Base-by-base conservation (phyloP, 495 filamentous ascomycete genomes). In the Neurospora cerealis region DNA sequence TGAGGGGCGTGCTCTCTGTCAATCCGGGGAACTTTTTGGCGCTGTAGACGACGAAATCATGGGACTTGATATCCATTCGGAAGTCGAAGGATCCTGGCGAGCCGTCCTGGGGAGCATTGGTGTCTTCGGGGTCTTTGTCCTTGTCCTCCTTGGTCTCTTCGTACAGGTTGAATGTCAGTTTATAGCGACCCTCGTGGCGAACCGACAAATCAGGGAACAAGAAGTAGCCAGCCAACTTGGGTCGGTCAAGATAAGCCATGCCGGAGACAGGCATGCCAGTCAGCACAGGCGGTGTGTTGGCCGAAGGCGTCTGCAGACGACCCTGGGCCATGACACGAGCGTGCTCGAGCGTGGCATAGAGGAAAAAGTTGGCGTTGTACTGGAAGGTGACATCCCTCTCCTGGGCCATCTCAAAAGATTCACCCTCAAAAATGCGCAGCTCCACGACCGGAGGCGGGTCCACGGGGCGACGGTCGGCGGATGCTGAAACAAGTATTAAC, bases 1-100 rank as follows among this genome's bases (percentile, higher is more conserved):
- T 98, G 42, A 98, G 85, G 6, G 87, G 84, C 0, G 96, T 99
- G 82, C 94, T 97, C 82, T 96, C 95, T 2, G 93, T 90, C 76
- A 99, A 84, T 13, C 96, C 96, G 44, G 96, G 96, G 85, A 99
- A 99, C 85, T 98, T 99, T 89, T 99, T 99, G 34, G 96, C 96
- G 77, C 94, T 97, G 85, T 90, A 99, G 11, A 98, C 96, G 7
- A 87, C 89, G 80, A 99, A 99, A 2, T 93, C 91, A 28, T 86
- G 83, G 0, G 95, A 96, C 83, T 96, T 93, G 73, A 98, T 93
- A 79, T 97, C 94, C 83, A 98, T 85, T n/a, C 96, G 76, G 74
- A 79, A 83, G 72, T 83, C 81, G 37, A 82, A 83, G 9, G 78
- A 82, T n/a, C 77, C 79, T 66, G 54, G 54, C 3, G 54, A 66